Evolutionary conservation across 345 rosid species (phyloP).

Genomic region (Lepidium sativum): DNA sequence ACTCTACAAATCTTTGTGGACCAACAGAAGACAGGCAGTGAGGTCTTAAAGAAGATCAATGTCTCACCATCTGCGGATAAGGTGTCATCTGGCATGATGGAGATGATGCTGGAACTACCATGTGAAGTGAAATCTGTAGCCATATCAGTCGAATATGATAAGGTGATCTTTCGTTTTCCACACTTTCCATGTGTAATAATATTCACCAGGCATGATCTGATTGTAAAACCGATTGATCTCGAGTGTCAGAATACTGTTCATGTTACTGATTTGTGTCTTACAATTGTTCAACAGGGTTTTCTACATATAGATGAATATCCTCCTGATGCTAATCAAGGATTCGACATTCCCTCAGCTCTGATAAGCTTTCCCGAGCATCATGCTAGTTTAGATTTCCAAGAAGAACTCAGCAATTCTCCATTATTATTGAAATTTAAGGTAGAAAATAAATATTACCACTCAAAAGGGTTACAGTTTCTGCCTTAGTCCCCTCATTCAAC

Average conservation of each 20-base stretch:
- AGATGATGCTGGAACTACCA: slow-evolving; percentile 74
- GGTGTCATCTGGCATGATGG: slow-evolving; percentile 88
- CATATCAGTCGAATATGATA: slow-evolving; percentile 80
- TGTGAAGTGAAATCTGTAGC: slow-evolving; percentile 65
- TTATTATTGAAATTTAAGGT: slow-evolving; percentile 66
- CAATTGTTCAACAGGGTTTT: slow-evolving; percentile 53
- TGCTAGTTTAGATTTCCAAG: slow-evolving; percentile 39
- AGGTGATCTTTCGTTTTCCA: slow-evolving; percentile 38
- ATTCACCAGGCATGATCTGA: neutral
- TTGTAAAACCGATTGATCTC: neutral
- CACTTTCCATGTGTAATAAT: neutral
- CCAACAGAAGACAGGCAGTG: slow-evolving; percentile 41
- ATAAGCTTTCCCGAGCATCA: slow-evolving; percentile 61
- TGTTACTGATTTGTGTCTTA: slow-evolving; percentile 17
- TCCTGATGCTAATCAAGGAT: slow-evolving; percentile 98
- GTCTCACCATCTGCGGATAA: slow-evolving; percentile 88
- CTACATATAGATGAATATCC: slow-evolving; percentile 93
- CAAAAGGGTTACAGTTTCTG: neutral
- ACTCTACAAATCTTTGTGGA: slow-evolving; percentile 67
- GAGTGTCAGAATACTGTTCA: neutral
- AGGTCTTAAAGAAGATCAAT: slow-evolving; percentile 52
- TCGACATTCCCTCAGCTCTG: slow-evolving; percentile 89
- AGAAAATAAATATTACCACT: neutral
- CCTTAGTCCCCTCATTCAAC: neutral
- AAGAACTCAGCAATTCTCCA: slow-evolving; percentile 33